Percentiles rank a stretch among this genome's conserved stretches.
Conservation (phyloP, 116 monocot species). For the Zostera marina region DNA sequence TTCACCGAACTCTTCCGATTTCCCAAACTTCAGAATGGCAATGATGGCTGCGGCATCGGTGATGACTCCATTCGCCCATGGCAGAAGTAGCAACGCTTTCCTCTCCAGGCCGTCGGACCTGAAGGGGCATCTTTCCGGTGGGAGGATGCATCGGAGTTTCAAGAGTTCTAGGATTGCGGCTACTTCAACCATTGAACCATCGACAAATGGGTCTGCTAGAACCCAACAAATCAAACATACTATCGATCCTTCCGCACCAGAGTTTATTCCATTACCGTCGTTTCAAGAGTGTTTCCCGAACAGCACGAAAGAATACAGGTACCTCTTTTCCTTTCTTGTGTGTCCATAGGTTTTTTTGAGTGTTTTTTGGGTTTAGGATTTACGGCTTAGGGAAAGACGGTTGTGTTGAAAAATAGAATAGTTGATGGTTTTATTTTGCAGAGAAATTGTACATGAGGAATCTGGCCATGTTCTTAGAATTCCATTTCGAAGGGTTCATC, state of each 20-base stretch:
- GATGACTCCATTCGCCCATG: constrained; percentile 16
- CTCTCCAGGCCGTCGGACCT: constrained; percentile 20
- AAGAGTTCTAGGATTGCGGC: constrained; percentile 23
- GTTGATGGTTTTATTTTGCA: constrained; percentile 8
- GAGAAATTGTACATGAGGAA: constrained; percentile 63
- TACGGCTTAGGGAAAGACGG: no score
- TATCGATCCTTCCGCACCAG: constrained; percentile 66
- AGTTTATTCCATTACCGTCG: constrained; percentile 84
- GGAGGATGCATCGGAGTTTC: constrained; percentile 8
- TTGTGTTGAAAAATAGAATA: no score
- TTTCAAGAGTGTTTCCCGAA: constrained; percentile 88
- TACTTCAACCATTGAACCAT: constrained; percentile 39
- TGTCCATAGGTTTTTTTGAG: no score
- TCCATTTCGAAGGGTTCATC: constrained; percentile 76
- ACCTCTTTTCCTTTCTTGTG: constrained; percentile 3
- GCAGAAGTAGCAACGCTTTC: constrained; percentile 11
- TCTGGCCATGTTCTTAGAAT: constrained; percentile 66
- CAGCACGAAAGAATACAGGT: constrained; percentile 82
- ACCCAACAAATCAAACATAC: constrained; percentile 44
- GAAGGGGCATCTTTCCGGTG: constrained; percentile 4
- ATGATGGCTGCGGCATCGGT: constrained; percentile 24
- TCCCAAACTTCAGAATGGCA: constrained; percentile 47
- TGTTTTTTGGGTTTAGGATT: no score
- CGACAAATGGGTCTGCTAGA: constrained; percentile 25
- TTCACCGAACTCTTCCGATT: no score